These are phyloP conservation scores for Torulaspora microellipsoides DNA, from an alignment of 805 yeast species.

Conservation along the genomic window DNA sequence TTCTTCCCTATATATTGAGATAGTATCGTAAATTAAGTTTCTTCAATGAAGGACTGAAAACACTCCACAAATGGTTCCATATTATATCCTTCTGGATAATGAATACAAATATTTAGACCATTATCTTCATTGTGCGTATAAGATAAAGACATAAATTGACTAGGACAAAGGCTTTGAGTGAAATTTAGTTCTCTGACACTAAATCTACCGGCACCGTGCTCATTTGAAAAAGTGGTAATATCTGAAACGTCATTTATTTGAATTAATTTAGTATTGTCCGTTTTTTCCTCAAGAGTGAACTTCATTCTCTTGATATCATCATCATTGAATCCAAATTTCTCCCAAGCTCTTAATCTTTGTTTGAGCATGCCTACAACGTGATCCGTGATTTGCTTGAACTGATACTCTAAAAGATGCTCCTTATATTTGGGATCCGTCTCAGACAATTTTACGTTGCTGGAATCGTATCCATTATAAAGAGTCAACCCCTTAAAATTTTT, in stretches of 20 bases:
- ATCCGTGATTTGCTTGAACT: constrained; percentile 23
- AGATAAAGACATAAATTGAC: constrained; percentile 27
- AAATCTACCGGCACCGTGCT: constrained; percentile 7
- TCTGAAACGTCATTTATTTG: constrained; percentile 28
- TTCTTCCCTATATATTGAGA: no score
- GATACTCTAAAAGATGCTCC: constrained; percentile 24
- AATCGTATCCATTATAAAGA: constrained; percentile 21
- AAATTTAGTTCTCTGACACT: constrained; percentile 21
- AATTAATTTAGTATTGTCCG: constrained; percentile 15
- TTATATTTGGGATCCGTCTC: constrained; percentile 13
- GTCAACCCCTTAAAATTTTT: constrained; percentile 11
- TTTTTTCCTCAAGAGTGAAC: constrained; percentile 14
- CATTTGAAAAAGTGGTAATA: constrained; percentile 4
- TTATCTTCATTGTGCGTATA: constrained; percentile 19
- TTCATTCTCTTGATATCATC: constrained; percentile 31
- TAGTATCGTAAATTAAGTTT: neutral
- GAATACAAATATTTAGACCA: constrained; percentile 29
- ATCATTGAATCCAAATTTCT: constrained; percentile 23
- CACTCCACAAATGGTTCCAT: constrained; percentile 30
- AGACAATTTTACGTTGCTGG: constrained; percentile 13
- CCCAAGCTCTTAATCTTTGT: constrained; percentile 21
- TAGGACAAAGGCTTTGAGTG: constrained; percentile 20
- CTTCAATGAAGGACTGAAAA: constrained; percentile 28
- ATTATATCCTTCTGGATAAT: constrained; percentile 25
- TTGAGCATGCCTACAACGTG: constrained; percentile 17